phyloP scores from a whole-genome alignment of 352 stramenopile genomes.

The Phytophthora pini region DNA sequence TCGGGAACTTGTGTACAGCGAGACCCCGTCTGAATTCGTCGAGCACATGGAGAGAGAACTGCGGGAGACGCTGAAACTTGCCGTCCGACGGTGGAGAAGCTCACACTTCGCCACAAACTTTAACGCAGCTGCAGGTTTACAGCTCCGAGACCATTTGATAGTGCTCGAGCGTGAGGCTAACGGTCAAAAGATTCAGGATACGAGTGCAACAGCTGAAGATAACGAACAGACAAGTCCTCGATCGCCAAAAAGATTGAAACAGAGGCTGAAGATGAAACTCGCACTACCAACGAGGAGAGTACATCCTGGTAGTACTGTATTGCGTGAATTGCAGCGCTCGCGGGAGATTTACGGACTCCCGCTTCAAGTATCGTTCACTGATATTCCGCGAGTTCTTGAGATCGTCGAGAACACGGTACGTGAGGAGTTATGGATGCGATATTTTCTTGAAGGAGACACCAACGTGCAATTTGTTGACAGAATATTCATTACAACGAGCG shows the following conservation, averaged over 20 bases:
- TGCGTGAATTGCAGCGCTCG: conserved; percentile 45
- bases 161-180: conserved; percentile 61
- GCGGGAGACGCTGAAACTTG: conserved; percentile 80
- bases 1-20: conserved; percentile 61
- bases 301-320: conserved; percentile 15
- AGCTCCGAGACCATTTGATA: conserved; percentile 76
- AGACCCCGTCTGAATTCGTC: conserved; percentile 61
- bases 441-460: conserved; percentile 22
- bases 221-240: conserved; percentile 17
- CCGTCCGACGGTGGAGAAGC: conserved; percentile 91
- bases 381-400: conserved; percentile 79
- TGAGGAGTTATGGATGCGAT: conserved; percentile 17
- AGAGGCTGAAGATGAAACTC: conserved; percentile 36
- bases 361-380: conserved; percentile 90
- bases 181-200: conserved; percentile 7
- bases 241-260: conserved; percentile 26
- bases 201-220: neutral
- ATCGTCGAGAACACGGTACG: conserved; percentile 86
- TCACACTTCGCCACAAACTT: conserved; percentile 85
- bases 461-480: conserved; percentile 23
- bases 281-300: conserved; percentile 19
- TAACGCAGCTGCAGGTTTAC: conserved; percentile 84
- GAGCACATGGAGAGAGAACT: conserved; percentile 83
- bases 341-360: conserved; percentile 82
- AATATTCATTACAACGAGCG: conserved; percentile 91